These are phyloP conservation scores for Hortiboletus campestris DNA, from an alignment of 768 basidiomycete genomes.

Conservation along the genomic window DNA sequence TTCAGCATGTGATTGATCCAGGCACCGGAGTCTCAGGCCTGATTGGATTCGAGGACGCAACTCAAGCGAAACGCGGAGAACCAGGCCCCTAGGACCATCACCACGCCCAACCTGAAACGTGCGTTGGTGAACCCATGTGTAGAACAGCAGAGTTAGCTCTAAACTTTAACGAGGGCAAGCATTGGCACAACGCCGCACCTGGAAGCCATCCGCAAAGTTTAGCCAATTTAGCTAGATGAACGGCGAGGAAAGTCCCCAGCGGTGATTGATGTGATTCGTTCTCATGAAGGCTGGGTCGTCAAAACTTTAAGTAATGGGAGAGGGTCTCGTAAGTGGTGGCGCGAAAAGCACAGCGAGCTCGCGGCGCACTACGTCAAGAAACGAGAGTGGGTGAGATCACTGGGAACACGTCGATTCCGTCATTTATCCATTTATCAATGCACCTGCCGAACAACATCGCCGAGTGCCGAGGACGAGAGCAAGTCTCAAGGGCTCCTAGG, in stretches of 20 bases:
- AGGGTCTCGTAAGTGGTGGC: slow-evolving; percentile 18
- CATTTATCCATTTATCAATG: not conserved
- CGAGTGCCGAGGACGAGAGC: not conserved
- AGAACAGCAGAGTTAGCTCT: not conserved
- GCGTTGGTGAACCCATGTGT: not conserved
- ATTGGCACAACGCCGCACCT: not conserved
- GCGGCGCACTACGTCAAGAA: not conserved
- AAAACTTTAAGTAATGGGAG: slow-evolving; percentile 18
- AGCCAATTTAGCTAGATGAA: slow-evolving; percentile 24
- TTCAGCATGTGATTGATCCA: slow-evolving; percentile 5
- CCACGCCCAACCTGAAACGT: not conserved
- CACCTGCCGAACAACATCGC: not conserved
- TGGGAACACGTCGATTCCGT: not conserved
- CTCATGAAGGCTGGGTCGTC: slow-evolving; percentile 20
- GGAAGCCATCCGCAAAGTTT: not conserved
- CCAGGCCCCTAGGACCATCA: not conserved
- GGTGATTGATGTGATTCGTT: slow-evolving; percentile 10
- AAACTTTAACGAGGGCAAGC: not conserved
- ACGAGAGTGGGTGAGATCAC: not conserved
- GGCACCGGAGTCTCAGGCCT: not conserved
- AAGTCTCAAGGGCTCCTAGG: not conserved
- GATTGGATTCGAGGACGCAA: not conserved
- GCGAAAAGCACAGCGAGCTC: not conserved
- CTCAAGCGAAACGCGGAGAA: not conserved
- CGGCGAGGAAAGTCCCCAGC: not conserved